phyloP scores from a whole-genome alignment of 169 alveolate species.

The Plasmodium coatneyi region DNA sequence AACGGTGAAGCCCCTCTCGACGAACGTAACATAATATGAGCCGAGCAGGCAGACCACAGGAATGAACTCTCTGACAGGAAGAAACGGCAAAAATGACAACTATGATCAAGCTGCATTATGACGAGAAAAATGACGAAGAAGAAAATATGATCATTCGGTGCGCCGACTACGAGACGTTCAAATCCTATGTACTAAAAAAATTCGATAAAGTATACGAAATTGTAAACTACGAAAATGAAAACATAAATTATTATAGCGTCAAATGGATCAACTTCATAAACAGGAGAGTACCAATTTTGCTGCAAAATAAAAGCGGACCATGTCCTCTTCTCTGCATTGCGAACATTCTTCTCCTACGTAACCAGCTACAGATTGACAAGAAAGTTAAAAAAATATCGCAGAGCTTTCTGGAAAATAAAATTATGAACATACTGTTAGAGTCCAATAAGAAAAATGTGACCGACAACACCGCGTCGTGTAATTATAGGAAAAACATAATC shows the following conservation, averaged over 20 bases:
- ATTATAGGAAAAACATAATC: conserved; percentile 66
- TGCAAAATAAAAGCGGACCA: conserved; percentile 76
- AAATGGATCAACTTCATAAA: conserved; percentile 71
- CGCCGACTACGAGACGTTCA: conserved; percentile 73
- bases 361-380: conserved; percentile 73
- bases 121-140: conserved; percentile 70
- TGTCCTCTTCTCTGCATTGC: conserved; percentile 76
- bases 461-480: conserved; percentile 48
- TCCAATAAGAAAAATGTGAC: conserved; percentile 69
- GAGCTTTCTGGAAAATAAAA: conserved; percentile 39
- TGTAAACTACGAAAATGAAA: conserved; percentile 24
- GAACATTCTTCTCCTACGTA: conserved; percentile 68
- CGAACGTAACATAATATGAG: conserved; percentile 8
- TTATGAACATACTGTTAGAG: conserved; percentile 72
- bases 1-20: neutral
- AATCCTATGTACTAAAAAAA: conserved; percentile 65
- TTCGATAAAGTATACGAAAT: conserved; percentile 35
- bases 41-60: neutral
- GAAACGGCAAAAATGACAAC: conserved; percentile 58
- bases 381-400: conserved; percentile 72
- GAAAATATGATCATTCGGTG: conserved; percentile 57
- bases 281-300: conserved; percentile 62
- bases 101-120: conserved; percentile 46
- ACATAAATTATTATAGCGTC: conserved; percentile 67
- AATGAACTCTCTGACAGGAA: conserved; percentile 18